A percentile compares a stretch with the other conserved stretches of the same genome.
These are phyloP conservation scores for Croton laevigatus DNA, from an alignment of 441 rosid species.

Conservation along the genomic window DNA sequence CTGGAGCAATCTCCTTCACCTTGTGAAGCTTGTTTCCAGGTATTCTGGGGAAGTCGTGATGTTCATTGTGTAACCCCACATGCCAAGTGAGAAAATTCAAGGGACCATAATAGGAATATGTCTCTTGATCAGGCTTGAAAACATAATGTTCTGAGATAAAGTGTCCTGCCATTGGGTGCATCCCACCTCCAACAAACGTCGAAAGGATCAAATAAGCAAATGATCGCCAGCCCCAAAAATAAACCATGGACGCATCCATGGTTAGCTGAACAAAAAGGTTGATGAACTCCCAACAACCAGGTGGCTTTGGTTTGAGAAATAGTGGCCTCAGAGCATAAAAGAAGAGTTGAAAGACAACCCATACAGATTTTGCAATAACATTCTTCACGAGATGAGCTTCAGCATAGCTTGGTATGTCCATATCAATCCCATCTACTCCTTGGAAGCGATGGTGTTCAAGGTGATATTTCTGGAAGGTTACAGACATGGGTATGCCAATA, in stretches of 20 bases:
- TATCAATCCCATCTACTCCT: constrained; percentile 82
- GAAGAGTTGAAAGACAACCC: constrained; percentile 85
- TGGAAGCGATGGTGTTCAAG: constrained; percentile 92
- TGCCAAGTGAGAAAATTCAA: constrained; percentile 72
- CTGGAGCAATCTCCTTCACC: constrained; percentile 83
- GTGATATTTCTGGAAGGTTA: constrained; percentile 90
- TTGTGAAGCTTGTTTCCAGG: constrained; percentile 76
- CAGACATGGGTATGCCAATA: constrained; percentile 85
- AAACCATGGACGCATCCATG: constrained; percentile 49
- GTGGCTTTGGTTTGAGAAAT: constrained; percentile 87
- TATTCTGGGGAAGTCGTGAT: constrained; percentile 91
- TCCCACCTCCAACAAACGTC: constrained; percentile 91
- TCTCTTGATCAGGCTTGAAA: constrained; percentile 80
- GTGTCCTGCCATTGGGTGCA: constrained; percentile 94
- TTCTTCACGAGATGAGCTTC: constrained; percentile 69
- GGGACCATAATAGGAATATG: constrained; percentile 87
- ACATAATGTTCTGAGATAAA: constrained; percentile 88
- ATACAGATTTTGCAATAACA: constrained; percentile 51
- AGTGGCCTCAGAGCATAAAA: constrained; percentile 80
- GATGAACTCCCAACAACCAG: constrained; percentile 75
- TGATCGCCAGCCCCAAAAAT: constrained; percentile 71
- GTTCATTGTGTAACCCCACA: constrained; percentile 89
- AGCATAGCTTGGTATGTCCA: constrained; percentile 70
- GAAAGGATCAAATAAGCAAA: constrained; percentile 74
- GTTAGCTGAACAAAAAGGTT: constrained; percentile 52